A percentile compares a stretch with the other conserved stretches of the same genome.
Conservation (phyloP, 1,284 basidiomycete species). For the Tranzscheliella williamsii region DNA sequence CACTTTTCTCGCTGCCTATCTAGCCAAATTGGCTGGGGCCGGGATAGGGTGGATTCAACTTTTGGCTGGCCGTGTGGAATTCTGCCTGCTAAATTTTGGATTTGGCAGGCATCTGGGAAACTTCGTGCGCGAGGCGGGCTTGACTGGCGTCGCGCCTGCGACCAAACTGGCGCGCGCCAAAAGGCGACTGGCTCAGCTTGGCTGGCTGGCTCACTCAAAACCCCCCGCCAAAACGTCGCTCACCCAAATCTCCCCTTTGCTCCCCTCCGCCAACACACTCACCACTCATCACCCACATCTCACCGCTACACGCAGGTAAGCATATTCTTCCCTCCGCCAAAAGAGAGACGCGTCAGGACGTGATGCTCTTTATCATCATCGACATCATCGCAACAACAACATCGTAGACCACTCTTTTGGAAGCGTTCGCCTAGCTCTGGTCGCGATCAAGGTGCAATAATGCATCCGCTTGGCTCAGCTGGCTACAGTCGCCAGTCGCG, state of each 20-base stretch:
- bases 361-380: slow-evolving; percentile 14
- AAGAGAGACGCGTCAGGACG: slow-evolving; percentile 32
- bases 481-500: no score
- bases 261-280: slow-evolving; percentile 27
- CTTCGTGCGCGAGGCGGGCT: neutral
- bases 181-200: slow-evolving; percentile 2
- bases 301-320: slow-evolving; percentile 32
- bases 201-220: slow-evolving; percentile 28
- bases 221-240: slow-evolving; percentile 16
- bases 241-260: slow-evolving; percentile 26
- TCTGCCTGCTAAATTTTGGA: no score
- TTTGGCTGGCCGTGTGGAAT: no score
- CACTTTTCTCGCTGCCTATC: no score
- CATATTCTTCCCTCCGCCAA: slow-evolving; percentile 22
- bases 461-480: no score
- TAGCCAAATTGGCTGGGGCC: no score
- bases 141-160: neutral
- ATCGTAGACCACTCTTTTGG: slow-evolving; percentile 10
- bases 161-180: neutral
- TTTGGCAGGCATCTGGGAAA: no score
- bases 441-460: slow-evolving; percentile 25
- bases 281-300: slow-evolving; percentile 2
- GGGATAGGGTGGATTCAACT: no score
- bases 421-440: slow-evolving; percentile 13
- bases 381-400: slow-evolving; percentile 7